Conservation (phyloP, 225 moss, liverwort and hornwort species). For the Climacium dendroides region DNA sequence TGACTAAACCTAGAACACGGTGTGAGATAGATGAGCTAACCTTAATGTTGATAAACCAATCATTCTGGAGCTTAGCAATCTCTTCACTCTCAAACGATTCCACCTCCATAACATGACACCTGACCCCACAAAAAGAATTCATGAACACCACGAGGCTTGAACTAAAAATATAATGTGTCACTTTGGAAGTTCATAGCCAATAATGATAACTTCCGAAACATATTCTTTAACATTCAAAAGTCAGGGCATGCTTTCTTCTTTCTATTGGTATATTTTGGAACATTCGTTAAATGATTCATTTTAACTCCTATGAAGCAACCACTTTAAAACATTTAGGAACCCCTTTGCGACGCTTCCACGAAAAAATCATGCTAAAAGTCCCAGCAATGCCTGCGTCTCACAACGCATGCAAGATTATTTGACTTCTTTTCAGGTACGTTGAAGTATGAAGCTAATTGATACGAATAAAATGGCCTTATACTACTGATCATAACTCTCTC, state of each 20-base stretch:
- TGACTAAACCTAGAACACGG: background rate
- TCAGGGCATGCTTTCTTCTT: background rate
- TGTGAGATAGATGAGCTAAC: conserved; percentile 9
- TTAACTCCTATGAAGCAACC: background rate
- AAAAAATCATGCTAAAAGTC: background rate
- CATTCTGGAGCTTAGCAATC: conserved; percentile 93
- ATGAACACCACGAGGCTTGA: background rate
- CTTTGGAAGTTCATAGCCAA: background rate
- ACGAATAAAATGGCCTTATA: background rate
- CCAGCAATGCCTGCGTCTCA: background rate
- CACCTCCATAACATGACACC: conserved; percentile 99
- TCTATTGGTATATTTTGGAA: too few relatives aligned
- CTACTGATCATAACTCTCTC: background rate
- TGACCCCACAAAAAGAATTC: conserved; percentile 6
- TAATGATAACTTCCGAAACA: background rate
- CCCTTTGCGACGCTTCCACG: background rate
- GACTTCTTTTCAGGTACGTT: background rate
- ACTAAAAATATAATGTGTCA: background rate
- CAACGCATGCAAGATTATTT: background rate
- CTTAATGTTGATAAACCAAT: conserved; percentile 93
- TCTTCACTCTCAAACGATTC: conserved; percentile 95
- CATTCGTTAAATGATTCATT: background rate
- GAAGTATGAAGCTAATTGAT: background rate
- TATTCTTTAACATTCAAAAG: background rate
- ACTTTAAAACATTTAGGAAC: background rate